phyloP scores from a whole-genome alignment of 306 rosid species.

The Prunus armeniaca region DNA sequence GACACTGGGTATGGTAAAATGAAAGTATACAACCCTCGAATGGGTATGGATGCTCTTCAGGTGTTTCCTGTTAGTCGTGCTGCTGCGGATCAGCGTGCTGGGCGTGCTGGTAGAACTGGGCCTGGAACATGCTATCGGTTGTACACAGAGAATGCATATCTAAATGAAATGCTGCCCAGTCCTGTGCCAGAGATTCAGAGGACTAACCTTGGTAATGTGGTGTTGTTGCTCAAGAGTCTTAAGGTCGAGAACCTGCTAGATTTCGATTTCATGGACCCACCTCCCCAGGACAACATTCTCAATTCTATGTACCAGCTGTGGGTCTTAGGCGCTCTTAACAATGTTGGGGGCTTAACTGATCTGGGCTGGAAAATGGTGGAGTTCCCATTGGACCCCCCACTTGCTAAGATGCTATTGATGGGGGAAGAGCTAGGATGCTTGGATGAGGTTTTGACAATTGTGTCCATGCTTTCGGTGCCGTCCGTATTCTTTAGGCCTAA shows the following conservation, averaged over 20 bases:
- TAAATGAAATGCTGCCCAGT: constrained; percentile 81
- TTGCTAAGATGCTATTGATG: constrained; percentile 96
- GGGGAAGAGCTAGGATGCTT: constrained; percentile 76
- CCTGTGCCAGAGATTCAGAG: constrained; percentile 99
- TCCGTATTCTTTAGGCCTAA: constrained; percentile 96
- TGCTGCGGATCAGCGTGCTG: constrained; percentile 98
- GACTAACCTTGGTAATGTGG: constrained; percentile 95
- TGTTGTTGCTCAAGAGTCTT: constrained; percentile 86
- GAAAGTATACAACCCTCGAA: constrained; percentile 97
- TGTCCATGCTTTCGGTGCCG: constrained; percentile 97
- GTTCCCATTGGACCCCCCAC: constrained; percentile 95
- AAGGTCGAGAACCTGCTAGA: constrained; percentile 91
- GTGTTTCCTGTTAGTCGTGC: constrained; percentile 97
- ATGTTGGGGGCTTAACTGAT: constrained; percentile 84
- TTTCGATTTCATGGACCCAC: constrained; percentile 99
- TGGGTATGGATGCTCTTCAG: constrained; percentile 99
- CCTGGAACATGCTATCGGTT: constrained; percentile 95
- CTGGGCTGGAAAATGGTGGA: constrained; percentile 99
- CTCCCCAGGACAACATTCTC: constrained; percentile 95
- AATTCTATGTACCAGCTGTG: constrained; percentile 98
- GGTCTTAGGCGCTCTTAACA: constrained; percentile 97
- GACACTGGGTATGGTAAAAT: constrained; percentile 97
- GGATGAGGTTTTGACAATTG: constrained; percentile 89
- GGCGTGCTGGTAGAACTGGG: constrained; percentile 99
- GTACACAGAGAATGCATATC: constrained; percentile 86